A percentile compares a stretch with the other conserved stretches of the same genome.
Conservation (phyloP, 2,329 filamentous ascomycete genomes). For the Aspergillus fijiensis region DNA sequence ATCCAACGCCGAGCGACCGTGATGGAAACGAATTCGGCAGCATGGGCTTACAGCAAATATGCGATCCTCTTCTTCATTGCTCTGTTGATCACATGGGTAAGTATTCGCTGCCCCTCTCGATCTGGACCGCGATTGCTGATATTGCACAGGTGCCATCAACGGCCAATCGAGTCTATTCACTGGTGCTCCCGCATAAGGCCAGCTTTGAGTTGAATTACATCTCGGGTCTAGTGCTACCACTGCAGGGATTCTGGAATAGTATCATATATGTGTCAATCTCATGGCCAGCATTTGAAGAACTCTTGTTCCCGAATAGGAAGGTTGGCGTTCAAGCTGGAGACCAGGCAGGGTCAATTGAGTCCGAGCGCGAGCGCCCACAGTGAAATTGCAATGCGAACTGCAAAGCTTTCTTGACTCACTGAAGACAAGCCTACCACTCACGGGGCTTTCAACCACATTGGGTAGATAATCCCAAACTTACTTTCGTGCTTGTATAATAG, state of each 20-base stretch:
- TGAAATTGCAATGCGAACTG: not conserved
- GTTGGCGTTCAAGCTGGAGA: not conserved
- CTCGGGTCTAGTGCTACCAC: conserved; percentile 71
- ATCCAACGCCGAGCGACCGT: conserved; percentile 2
- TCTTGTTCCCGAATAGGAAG: not conserved
- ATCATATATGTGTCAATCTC: conserved; percentile 73
- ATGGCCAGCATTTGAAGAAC: conserved; percentile 58
- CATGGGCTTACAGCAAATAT: conserved; percentile 42
- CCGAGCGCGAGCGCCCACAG: not conserved
- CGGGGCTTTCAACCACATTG: no score
- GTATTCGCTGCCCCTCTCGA: not conserved
- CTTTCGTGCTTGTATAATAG: not conserved
- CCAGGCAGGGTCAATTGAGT: not conserved
- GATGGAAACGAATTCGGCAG: conserved; percentile 36
- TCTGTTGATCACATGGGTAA: conserved; percentile 44
- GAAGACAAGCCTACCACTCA: no score
- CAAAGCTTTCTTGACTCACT: not conserved
- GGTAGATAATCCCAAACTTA: not conserved
- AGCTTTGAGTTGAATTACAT: conserved; percentile 65
- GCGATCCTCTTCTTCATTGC: conserved; percentile 44
- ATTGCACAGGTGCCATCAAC: conserved; percentile 62
- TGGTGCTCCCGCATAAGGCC: conserved; percentile 56
- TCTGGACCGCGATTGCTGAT: not conserved
- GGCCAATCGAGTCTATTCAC: conserved; percentile 71
- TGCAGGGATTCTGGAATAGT: conserved; percentile 84